Conservation (phyloP, 129 eudicot species). For the Sambucus nigra region DNA sequence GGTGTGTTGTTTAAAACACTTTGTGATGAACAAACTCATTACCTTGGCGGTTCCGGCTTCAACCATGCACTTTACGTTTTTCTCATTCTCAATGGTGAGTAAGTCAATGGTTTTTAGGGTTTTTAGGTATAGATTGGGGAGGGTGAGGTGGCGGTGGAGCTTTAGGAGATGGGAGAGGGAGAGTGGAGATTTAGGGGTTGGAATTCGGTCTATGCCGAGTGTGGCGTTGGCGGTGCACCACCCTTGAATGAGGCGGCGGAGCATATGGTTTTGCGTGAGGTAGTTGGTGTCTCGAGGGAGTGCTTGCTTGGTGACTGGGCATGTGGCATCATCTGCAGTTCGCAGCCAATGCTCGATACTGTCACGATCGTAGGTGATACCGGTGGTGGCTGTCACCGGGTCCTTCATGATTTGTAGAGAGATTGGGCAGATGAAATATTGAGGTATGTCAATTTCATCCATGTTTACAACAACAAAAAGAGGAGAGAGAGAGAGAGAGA, state of each 20-base stretch:
- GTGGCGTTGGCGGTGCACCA: conserved; percentile 15
- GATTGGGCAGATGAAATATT: conserved; percentile 23
- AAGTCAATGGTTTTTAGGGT: background rate
- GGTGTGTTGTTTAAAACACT: background rate
- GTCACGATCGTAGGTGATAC: conserved; percentile 22
- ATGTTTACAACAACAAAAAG: background rate
- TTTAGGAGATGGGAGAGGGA: conserved; percentile 1
- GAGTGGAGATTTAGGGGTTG: conserved; percentile 10
- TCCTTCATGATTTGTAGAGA: conserved; percentile 23
- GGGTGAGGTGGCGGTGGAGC: background rate
- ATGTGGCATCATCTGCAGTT: background rate
- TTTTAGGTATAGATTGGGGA: background rate
- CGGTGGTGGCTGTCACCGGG: conserved; percentile 19
- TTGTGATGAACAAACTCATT: conserved; percentile 2
- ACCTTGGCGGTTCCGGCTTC: conserved; percentile 5
- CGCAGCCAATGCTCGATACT: conserved; percentile 18
- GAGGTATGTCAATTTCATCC: conserved; percentile 15
- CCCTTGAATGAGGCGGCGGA: conserved; percentile 18
- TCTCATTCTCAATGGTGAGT: background rate
- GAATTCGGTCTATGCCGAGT: conserved; percentile 10
- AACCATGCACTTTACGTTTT: conserved; percentile 5
- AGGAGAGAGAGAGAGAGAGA: background rate
- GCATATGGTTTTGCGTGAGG: conserved; percentile 23
- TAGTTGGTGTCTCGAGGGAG: conserved; percentile 6
- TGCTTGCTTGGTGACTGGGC: conserved; percentile 21